These are phyloP conservation scores for Cairneyella variabilis DNA, from an alignment of 495 filamentous ascomycete species.

Conservation along the genomic window DNA sequence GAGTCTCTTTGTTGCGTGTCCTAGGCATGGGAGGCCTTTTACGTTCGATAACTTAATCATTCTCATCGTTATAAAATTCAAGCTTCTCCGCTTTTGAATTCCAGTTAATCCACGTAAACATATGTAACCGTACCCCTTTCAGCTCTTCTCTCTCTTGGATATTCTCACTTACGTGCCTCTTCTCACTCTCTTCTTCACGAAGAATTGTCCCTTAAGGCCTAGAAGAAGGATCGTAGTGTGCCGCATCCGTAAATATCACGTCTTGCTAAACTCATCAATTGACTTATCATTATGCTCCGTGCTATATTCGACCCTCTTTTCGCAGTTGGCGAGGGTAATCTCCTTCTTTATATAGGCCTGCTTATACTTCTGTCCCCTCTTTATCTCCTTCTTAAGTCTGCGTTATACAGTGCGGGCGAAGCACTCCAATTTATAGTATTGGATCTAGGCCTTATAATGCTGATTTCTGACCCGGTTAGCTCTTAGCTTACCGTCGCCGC, in stretches of 20 bases:
- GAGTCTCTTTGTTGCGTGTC: no score
- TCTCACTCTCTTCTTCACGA: no score
- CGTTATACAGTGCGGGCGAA: no score
- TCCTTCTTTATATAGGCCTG: not conserved
- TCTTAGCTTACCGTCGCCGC: no score
- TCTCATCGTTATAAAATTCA: not conserved
- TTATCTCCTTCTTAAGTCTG: not conserved
- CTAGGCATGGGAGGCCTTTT: no score
- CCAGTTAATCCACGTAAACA: not conserved
- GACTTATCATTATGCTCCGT: not conserved
- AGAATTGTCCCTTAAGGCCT: not conserved
- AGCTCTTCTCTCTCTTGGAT: not conserved
- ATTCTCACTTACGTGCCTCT: not conserved
- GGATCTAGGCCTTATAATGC: not conserved
- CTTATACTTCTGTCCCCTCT: not conserved
- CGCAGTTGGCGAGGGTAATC: not conserved
- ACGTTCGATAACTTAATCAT: no score
- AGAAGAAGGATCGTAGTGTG: not conserved
- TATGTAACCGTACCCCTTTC: not conserved
- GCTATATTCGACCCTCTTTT: not conserved
- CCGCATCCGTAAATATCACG: not conserved
- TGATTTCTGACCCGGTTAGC: no score
- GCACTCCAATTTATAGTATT: not conserved
- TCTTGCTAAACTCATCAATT: no score
- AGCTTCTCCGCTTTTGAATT: not conserved